These are phyloP conservation scores for Tardiomyces digboiensis DNA, from an alignment of 1,139 yeast genomes.

Conservation along the genomic window DNA sequence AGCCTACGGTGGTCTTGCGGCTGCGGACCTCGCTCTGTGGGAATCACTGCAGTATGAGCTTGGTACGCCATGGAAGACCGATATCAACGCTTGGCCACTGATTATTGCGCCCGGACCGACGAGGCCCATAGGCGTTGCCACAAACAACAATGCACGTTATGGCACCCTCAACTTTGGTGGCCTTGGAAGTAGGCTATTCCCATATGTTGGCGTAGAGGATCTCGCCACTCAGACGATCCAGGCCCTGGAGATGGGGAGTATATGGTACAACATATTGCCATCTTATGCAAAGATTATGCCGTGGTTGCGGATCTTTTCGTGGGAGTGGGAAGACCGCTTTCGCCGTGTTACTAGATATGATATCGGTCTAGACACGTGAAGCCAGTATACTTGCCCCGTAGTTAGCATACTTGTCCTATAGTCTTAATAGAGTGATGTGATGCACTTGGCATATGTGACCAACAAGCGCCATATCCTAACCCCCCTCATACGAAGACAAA, in stretches of 20 bases:
- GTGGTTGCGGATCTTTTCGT: background rate
- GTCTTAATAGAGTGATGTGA: no score
- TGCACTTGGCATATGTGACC: no score
- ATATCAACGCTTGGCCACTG: background rate
- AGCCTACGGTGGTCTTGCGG: background rate
- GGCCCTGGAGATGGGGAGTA: background rate
- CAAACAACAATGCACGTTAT: background rate
- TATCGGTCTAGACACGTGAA: background rate
- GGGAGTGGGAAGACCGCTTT: background rate
- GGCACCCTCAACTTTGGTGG: background rate
- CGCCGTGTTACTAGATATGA: background rate
- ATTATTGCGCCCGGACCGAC: background rate
- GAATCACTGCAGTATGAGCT: background rate
- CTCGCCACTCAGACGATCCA: background rate
- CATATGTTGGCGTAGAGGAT: background rate
- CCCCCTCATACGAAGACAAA: no score
- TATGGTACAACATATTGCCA: background rate
- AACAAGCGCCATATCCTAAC: no score
- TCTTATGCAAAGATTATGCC: background rate
- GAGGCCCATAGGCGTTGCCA: background rate
- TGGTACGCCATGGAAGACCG: background rate
- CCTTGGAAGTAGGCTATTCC: background rate
- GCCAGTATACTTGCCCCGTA: no score
- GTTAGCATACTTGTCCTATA: no score
- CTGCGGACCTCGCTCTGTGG: background rate